Evolutionary conservation across 257 asterid genomes (phyloP).

Genomic region (Nicotiana otophora): DNA sequence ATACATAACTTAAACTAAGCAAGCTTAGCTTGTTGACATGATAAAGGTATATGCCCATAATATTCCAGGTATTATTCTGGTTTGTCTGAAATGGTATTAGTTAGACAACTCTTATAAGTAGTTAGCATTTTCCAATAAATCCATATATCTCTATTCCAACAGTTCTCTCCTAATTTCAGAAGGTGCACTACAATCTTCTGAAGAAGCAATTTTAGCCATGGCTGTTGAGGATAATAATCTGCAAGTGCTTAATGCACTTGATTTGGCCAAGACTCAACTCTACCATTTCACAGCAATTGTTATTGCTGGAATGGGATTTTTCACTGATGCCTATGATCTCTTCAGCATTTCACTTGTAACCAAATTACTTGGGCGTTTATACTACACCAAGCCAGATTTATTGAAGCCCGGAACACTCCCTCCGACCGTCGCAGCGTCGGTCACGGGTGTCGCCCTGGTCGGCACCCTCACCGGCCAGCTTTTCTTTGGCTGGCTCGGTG

Average conservation of each 20-base stretch:
- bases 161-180: background rate
- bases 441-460: constrained; percentile 22
- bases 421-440: constrained; percentile 5
- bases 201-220: background rate
- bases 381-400: constrained; percentile 12
- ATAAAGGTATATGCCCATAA: background rate
- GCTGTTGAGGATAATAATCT: background rate
- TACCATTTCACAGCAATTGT: constrained; percentile 21
- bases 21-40: background rate
- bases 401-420: constrained; percentile 27
- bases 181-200: background rate
- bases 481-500: constrained; percentile 10
- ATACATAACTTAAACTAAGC: background rate
- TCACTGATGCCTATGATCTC: constrained; percentile 25
- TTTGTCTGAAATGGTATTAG: background rate
- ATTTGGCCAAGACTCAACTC: constrained; percentile 17
- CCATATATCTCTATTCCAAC: background rate
- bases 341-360: constrained; percentile 19
- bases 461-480: constrained; percentile 28
- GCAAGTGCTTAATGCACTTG: constrained; percentile 4
- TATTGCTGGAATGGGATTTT: constrained; percentile 28
- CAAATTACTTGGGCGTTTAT: constrained; percentile 21
- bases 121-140: background rate
- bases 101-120: background rate
- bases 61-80: background rate